Conservation (phyloP, 768 basidiomycete species). For the Tylopilus sp. region DNA sequence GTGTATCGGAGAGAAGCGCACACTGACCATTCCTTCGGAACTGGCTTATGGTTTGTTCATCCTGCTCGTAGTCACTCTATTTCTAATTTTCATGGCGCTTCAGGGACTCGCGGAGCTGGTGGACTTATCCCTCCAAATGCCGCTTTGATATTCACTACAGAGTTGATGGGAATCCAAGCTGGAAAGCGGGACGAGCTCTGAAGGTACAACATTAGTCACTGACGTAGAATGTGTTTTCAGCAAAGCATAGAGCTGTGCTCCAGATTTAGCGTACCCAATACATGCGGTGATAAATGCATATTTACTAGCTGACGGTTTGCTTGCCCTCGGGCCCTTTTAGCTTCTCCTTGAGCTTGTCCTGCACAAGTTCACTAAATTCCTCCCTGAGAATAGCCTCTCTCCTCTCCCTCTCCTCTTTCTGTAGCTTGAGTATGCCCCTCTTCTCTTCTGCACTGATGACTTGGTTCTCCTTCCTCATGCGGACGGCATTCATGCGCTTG, state of each 20-base stretch:
- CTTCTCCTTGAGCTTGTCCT: slow-evolving; percentile 62
- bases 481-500: slow-evolving; percentile 96
- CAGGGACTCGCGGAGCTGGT: slow-evolving; percentile 76
- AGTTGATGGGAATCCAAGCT: slow-evolving; percentile 64
- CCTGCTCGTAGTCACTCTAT: neutral
- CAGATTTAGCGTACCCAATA: neutral
- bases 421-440: slow-evolving; percentile 89
- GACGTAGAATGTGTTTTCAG: neutral
- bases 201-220: neutral
- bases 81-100: neutral
- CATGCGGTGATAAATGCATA: neutral
- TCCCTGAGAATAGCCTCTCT: slow-evolving; percentile 86
- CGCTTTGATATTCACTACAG: slow-evolving; percentile 83
- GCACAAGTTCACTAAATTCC: slow-evolving; percentile 83
- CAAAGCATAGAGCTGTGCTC: neutral
- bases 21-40: slow-evolving; percentile 76
- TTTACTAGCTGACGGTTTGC: neutral
- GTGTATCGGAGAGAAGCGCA: slow-evolving; percentile 87
- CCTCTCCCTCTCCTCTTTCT: slow-evolving; percentile 90
- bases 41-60: slow-evolving; percentile 75
- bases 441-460: slow-evolving; percentile 99
- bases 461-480: slow-evolving; percentile 99
- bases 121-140: slow-evolving; percentile 74
- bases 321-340: slow-evolving; percentile 43
- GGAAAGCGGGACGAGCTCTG: slow-evolving; percentile 54